Conservation (phyloP, 2,329 filamentous ascomycete genomes). For the Scytalidium lignicola region DNA sequence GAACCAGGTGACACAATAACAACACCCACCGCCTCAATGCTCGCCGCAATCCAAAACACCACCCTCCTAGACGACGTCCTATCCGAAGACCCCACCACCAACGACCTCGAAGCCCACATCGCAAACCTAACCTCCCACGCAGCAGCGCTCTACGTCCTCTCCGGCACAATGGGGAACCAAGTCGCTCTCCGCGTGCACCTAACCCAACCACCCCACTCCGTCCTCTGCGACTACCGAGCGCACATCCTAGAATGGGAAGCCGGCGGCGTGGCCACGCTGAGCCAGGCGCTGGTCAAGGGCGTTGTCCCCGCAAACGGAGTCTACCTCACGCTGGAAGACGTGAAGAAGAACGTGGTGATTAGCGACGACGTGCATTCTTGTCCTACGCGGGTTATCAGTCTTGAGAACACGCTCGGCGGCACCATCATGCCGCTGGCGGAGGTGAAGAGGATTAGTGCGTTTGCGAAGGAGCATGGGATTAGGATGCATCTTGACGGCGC, state of each 20-base stretch:
- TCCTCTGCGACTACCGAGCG: conserved; percentile 72
- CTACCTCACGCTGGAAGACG: conserved; percentile 56
- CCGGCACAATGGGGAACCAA: conserved; percentile 94
- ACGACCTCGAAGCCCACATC: conserved; percentile 67
- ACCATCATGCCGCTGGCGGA: conserved; percentile 73
- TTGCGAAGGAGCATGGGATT: conserved; percentile 59
- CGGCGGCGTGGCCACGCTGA: conserved; percentile 61
- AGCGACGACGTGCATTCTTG: conserved; percentile 69
- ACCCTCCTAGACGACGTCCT: conserved; percentile 82
- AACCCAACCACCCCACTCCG: conserved; percentile 70
- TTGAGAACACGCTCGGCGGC: conserved; percentile 83
- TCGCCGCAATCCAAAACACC: conserved; percentile 68
- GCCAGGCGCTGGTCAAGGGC: conserved; percentile 63
- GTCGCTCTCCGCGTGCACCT: conserved; percentile 75
- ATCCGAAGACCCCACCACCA: conserved; percentile 73
- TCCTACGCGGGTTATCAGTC: conserved; percentile 73
- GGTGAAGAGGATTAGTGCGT: conserved; percentile 62
- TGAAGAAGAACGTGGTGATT: conserved; percentile 60
- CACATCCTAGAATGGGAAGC: conserved; percentile 70
- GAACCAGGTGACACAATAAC: conserved; percentile 66
- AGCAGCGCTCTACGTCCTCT: conserved; percentile 73
- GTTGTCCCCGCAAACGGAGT: conserved; percentile 65
- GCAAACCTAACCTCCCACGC: conserved; percentile 71
- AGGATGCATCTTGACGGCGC: conserved; percentile 76
- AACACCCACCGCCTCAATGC: conserved; percentile 75